A percentile compares a stretch with the other conserved stretches of the same genome.
These are phyloP conservation scores for Vigna angularis DNA, from an alignment of 306 rosid species.

Conservation along the genomic window DNA sequence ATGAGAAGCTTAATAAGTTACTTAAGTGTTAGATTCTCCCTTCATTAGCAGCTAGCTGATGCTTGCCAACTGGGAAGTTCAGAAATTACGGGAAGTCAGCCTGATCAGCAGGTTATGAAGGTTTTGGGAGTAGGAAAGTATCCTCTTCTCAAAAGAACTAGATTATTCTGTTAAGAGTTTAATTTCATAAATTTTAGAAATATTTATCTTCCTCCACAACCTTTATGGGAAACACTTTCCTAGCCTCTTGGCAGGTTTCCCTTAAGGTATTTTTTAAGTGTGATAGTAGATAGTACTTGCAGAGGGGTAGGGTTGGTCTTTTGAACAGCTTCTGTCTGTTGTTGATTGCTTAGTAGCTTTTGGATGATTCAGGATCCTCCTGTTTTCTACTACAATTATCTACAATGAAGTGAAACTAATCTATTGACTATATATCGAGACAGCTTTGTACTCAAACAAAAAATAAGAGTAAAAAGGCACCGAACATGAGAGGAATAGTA, in stretches of 20 bases:
- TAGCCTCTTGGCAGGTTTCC: slow-evolving; percentile 2
- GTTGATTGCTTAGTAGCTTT: not conserved
- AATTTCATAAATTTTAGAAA: slow-evolving; percentile 11
- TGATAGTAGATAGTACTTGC: slow-evolving; percentile 8
- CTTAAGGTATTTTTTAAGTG: not conserved
- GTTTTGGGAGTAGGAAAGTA: slow-evolving; percentile 29
- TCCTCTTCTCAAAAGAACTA: slow-evolving; percentile 1
- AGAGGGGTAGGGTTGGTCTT: not conserved
- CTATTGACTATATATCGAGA: not conserved
- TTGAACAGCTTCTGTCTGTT: slow-evolving; percentile 1
- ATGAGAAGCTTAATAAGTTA: no score
- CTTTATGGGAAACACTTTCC: not conserved
- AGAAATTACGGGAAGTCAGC: slow-evolving; percentile 18
- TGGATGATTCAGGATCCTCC: slow-evolving; percentile 36
- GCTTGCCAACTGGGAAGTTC: not conserved
- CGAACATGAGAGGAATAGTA: slow-evolving; percentile 6
- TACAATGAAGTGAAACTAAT: slow-evolving; percentile 22
- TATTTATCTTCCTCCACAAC: slow-evolving; percentile 22
- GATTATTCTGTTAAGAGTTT: not conserved
- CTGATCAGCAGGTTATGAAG: slow-evolving; percentile 30
- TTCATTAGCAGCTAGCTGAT: no score
- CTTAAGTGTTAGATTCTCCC: no score
- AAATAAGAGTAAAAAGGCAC: slow-evolving; percentile 3
- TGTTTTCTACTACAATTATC: slow-evolving; percentile 28
- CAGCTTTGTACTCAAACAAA: not conserved